Conservation (phyloP, 2,329 filamentous ascomycete genomes). For the Pyrenochaeta sp. region DNA sequence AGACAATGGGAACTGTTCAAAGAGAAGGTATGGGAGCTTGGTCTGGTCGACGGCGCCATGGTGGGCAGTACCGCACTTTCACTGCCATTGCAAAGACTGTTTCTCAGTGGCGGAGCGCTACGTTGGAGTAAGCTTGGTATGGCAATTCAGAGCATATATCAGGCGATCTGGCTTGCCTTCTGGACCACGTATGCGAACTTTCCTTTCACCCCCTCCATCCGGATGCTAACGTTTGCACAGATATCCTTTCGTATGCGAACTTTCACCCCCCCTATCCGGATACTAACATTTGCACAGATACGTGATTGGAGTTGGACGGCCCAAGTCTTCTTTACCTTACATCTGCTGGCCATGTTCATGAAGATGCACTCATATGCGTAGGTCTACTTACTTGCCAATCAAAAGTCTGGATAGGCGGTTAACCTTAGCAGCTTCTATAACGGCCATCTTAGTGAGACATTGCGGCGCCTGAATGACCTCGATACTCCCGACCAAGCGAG, state of each 20-base stretch:
- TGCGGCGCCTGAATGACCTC: conserved; percentile 79
- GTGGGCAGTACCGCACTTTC: conserved; percentile 75
- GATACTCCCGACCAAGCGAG: conserved; percentile 78
- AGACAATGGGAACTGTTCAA: conserved; percentile 90
- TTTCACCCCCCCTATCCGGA: no score
- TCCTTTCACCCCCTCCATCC: no score
- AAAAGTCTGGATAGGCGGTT: not conserved
- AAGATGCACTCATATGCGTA: conserved; percentile 96
- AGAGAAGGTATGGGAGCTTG: conserved; percentile 87
- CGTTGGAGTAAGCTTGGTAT: conserved; percentile 83
- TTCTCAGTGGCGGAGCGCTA: conserved; percentile 65
- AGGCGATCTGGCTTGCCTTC: conserved; percentile 77
- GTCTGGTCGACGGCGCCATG: conserved; percentile 85
- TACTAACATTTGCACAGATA: conserved; percentile 52
- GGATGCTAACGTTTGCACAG: conserved; percentile 41
- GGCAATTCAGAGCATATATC: conserved; percentile 81
- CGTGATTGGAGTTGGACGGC: conserved; percentile 96
- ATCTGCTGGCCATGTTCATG: conserved; percentile 92
- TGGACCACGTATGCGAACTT: conserved; percentile 72
- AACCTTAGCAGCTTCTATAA: conserved; percentile 80
- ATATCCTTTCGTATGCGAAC: conserved; percentile 73
- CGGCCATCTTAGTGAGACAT: conserved; percentile 88
- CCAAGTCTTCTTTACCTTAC: conserved; percentile 92
- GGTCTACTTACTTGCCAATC: conserved; percentile 1
- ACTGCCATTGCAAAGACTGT: conserved; percentile 76